phyloP scores from a whole-genome alignment of 2,329 filamentous ascomycete genomes.

The Pseudogymnoascus sp. region DNA sequence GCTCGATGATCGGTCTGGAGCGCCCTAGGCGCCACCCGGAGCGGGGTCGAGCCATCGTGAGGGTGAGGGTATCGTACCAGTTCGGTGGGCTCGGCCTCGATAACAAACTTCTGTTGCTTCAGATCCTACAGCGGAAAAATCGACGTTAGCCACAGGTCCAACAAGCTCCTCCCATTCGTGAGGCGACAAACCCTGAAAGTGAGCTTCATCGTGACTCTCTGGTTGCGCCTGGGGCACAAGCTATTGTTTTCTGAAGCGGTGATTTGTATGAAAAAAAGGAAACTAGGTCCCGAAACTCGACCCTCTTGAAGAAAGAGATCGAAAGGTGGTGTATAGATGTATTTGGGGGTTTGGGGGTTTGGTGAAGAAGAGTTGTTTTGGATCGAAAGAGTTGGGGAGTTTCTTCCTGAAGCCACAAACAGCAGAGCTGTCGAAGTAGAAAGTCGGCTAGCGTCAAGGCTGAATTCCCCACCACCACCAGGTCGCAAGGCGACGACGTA shows the following conservation, averaged over 20 bases:
- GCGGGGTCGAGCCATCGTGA: slow-evolving; percentile 20
- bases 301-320: neutral
- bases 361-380: neutral
- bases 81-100: slow-evolving; percentile 89
- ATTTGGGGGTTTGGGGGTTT: neutral
- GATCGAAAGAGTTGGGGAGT: neutral
- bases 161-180: slow-evolving; percentile 19
- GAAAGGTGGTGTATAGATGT: neutral
- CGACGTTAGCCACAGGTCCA: slow-evolving; percentile 21
- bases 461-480: slow-evolving; percentile 1
- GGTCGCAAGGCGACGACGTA: slow-evolving; percentile 1
- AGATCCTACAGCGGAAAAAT: slow-evolving; percentile 59
- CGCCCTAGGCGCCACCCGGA: slow-evolving; percentile 13
- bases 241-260: neutral
- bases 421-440: slow-evolving; percentile 4
- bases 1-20: slow-evolving; percentile 3
- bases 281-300: neutral
- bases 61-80: slow-evolving; percentile 52
- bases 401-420: neutral
- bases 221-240: neutral
- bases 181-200: slow-evolving; percentile 54
- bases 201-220: slow-evolving; percentile 52
- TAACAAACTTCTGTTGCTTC: slow-evolving; percentile 96
- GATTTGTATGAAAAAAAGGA: neutral
- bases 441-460: slow-evolving; percentile 1